Conservation (phyloP, 768 basidiomycete genomes). For the Xerocomellus amylosporus region DNA sequence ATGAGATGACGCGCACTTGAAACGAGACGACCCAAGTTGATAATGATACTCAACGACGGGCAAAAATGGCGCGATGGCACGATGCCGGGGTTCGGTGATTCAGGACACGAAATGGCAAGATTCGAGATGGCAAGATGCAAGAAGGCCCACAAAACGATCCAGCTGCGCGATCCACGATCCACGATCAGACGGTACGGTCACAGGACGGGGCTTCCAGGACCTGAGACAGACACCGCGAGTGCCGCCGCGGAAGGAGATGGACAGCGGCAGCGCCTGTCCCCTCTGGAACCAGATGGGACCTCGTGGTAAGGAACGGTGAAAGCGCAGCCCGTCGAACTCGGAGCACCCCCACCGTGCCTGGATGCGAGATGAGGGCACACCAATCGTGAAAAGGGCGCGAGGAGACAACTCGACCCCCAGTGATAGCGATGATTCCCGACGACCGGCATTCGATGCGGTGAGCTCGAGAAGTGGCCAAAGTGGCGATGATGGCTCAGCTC, state of each 20-base stretch:
- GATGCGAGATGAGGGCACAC: background rate
- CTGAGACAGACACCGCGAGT: constrained; percentile 1
- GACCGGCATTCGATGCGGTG: background rate
- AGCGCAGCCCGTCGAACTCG: constrained; percentile 16
- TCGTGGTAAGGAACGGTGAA: background rate
- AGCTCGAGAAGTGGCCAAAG: constrained; percentile 9
- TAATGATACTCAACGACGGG: background rate
- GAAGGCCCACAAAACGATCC: background rate
- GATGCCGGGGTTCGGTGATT: background rate
- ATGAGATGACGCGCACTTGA: background rate
- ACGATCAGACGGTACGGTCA: background rate
- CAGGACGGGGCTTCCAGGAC: background rate
- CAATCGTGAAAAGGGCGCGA: background rate
- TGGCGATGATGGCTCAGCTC: constrained; percentile 17
- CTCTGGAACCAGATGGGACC: background rate
- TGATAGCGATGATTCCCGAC: background rate
- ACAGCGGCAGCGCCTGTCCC: background rate
- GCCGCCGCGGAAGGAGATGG: background rate
- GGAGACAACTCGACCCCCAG: background rate
- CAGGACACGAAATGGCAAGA: background rate
- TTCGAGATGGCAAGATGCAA: background rate
- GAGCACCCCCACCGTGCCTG: background rate
- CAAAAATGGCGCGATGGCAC: background rate
- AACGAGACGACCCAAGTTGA: background rate
- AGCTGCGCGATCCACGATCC: constrained; percentile 2